A percentile compares a stretch with the other conserved stretches of the same genome.
Evolutionary conservation across 768 basidiomycete genomes (phyloP).

Genomic region (Agaricus blazei): DNA sequence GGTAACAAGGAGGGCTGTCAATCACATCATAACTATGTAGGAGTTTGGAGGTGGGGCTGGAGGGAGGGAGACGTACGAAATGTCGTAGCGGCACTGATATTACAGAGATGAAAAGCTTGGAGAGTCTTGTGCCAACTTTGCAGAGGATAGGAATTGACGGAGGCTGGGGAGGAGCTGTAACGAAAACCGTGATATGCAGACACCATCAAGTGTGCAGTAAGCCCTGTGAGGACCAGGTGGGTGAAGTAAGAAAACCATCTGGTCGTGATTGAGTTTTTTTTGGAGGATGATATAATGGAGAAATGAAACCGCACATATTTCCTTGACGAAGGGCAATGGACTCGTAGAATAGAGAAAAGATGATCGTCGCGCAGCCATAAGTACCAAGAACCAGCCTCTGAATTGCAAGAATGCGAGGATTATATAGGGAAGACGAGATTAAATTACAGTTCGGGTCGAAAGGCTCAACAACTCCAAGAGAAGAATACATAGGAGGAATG

Average conservation of each 20-base stretch:
- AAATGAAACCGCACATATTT: background rate
- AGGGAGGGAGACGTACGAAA: conserved; percentile 43
- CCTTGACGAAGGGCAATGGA: conserved; percentile 8
- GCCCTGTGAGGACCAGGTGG: conserved; percentile 53
- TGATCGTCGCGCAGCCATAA: conserved; percentile 4
- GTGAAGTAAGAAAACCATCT: conserved; percentile 70
- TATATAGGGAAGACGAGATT: conserved; percentile 1
- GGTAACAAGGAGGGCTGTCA: conserved; percentile 58
- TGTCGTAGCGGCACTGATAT: conserved; percentile 45
- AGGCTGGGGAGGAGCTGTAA: background rate
- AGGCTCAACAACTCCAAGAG: background rate
- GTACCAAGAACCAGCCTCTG: background rate
- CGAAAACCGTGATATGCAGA: conserved; percentile 47
- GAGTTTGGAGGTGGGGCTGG: too few species aligned
- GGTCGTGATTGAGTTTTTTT: background rate
- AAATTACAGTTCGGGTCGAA: conserved; percentile 1
- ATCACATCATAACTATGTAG: background rate
- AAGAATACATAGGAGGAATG: conserved; percentile 1
- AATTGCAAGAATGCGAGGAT: background rate
- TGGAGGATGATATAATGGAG: background rate
- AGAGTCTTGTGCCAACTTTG: conserved; percentile 53
- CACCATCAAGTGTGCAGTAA: conserved; percentile 60
- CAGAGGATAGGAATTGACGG: conserved; percentile 44
- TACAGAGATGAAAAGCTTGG: conserved; percentile 49
- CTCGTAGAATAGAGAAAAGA: conserved; percentile 7